Evolutionary conservation across 768 basidiomycete species (phyloP).

Genomic region (Xerocomus brunneocitrinus): DNA sequence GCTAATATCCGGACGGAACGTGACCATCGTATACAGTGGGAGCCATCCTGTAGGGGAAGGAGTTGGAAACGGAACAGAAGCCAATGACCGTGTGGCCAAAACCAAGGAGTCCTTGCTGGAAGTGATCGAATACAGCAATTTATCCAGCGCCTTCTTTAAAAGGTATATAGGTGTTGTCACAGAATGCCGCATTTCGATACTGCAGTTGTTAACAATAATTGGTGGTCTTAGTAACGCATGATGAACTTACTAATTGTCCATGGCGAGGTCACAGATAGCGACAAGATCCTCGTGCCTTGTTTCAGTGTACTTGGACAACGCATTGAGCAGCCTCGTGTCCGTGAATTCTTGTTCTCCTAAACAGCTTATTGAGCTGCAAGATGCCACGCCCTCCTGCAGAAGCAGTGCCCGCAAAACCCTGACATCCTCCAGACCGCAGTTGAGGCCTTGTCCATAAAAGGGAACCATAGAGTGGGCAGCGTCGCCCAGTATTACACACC

Average conservation of each 20-base stretch:
- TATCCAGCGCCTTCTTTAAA: constrained; percentile 77
- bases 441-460: constrained; percentile 95
- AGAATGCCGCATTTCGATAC: constrained; percentile 91
- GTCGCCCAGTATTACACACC: constrained; percentile 86
- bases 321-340: constrained; percentile 58
- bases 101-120: constrained; percentile 44
- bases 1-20: constrained; percentile 92
- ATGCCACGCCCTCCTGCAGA: constrained; percentile 63
- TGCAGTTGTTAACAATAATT: constrained; percentile 34
- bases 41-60: constrained; percentile 73
- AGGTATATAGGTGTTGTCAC: constrained; percentile 80
- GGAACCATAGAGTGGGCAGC: constrained; percentile 99
- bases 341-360: constrained; percentile 30
- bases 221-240: constrained; percentile 24
- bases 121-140: constrained; percentile 61
- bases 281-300: constrained; percentile 82
- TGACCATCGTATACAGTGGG: constrained; percentile 95
- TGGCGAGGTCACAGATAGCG: constrained; percentile 88
- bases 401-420: constrained; percentile 78
- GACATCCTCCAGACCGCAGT: constrained; percentile 97
- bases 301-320: constrained; percentile 74
- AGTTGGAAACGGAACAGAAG: constrained; percentile 55
- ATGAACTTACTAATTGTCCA: constrained; percentile 89
- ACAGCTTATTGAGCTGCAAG: constrained; percentile 30
- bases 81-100: constrained; percentile 43